phyloP scores from a whole-genome alignment of 2,329 filamentous ascomycete genomes.

The Gremmenia infestans region DNA sequence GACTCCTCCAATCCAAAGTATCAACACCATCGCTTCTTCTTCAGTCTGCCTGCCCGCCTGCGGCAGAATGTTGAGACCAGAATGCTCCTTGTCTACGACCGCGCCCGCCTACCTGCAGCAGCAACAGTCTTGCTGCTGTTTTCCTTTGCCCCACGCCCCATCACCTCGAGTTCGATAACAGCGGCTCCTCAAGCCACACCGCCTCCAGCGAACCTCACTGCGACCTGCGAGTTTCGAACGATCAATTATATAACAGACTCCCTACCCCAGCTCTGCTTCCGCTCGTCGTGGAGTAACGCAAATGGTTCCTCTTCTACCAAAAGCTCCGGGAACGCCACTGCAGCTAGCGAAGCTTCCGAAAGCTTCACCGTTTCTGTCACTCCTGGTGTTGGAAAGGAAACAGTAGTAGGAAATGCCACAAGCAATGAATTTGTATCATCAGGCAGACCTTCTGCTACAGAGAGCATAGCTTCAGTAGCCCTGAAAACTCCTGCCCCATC shows the following conservation, averaged over 20 bases:
- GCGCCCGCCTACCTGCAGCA: slow-evolving; percentile 15
- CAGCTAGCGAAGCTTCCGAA: neutral
- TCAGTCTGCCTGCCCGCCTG: neutral
- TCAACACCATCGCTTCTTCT: neutral
- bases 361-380: neutral
- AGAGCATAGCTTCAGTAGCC: slow-evolving; percentile 1
- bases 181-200: slow-evolving; percentile 8
- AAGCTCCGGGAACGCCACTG: neutral
- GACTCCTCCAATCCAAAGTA: no score
- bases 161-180: slow-evolving; percentile 20
- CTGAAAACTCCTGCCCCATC: slow-evolving; percentile 6
- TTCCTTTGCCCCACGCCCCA: slow-evolving; percentile 4
- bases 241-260: slow-evolving; percentile 34
- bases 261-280: slow-evolving; percentile 31
- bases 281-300: slow-evolving; percentile 26
- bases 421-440: neutral
- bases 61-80: slow-evolving; percentile 17
- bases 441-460: slow-evolving; percentile 1
- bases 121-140: slow-evolving; percentile 19
- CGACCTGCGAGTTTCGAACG: slow-evolving; percentile 31
- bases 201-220: slow-evolving; percentile 11
- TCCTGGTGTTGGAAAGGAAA: neutral
- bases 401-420: neutral
- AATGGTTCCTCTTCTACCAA: slow-evolving; percentile 13
- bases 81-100: slow-evolving; percentile 18